Percentiles rank a stretch among this genome's conserved stretches.
These are phyloP conservation scores for Aurinia saxatilis DNA, from an alignment of 345 rosid genomes.

Conservation along the genomic window DNA sequence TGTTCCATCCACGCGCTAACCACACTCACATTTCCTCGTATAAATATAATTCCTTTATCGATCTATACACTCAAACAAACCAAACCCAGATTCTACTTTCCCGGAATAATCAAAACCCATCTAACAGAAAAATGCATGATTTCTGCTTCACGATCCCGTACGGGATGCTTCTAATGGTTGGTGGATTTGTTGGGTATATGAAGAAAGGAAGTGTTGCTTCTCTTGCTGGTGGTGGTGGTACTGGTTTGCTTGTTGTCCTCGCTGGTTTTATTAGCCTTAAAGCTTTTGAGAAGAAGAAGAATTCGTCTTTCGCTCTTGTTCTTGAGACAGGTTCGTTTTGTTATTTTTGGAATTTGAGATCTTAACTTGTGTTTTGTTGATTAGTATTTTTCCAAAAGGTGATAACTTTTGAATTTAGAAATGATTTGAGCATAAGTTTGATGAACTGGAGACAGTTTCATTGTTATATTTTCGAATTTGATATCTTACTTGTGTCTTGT, in stretches of 20 bases:
- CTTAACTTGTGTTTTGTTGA: neutral
- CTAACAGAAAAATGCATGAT: slow-evolving; percentile 61
- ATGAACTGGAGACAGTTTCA: too few species aligned
- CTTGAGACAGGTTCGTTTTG: slow-evolving; percentile 54
- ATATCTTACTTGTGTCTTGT: neutral
- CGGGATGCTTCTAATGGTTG: slow-evolving; percentile 62
- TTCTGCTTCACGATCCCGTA: slow-evolving; percentile 95
- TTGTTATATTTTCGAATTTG: too few species aligned
- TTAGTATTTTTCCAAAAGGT: neutral
- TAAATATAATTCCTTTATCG: neutral
- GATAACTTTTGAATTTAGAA: neutral
- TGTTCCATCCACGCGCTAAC: slow-evolving; percentile 31
- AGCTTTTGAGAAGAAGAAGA: slow-evolving; percentile 66
- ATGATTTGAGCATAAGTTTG: neutral
- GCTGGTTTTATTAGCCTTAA: slow-evolving; percentile 79
- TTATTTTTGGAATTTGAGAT: neutral
- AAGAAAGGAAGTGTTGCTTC: slow-evolving; percentile 75
- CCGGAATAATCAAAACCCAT: slow-evolving; percentile 2
- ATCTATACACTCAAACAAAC: neutral
- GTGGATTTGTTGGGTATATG: slow-evolving; percentile 63
- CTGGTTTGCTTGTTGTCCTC: slow-evolving; percentile 59
- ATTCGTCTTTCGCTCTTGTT: slow-evolving; percentile 47
- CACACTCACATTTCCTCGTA: neutral
- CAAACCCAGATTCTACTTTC: slow-evolving; percentile 11
- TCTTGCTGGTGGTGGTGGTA: slow-evolving; percentile 70